Evolutionary conservation across 2,329 filamentous ascomycete species (phyloP).

Genomic region (Fusarium foetens): DNA sequence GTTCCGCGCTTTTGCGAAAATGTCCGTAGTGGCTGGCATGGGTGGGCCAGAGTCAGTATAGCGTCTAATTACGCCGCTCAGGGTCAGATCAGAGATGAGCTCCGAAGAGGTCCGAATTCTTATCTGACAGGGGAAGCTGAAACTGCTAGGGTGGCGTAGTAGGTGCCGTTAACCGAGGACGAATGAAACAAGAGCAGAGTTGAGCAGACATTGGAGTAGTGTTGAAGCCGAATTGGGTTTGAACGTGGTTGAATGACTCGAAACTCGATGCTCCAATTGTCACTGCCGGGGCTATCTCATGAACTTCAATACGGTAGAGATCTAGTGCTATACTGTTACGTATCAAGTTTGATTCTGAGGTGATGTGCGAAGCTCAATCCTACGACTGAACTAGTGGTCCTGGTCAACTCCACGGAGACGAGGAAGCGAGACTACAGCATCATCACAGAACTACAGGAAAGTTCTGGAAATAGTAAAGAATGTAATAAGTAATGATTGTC

Average conservation of each 20-base stretch:
- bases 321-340: too few species aligned
- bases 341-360: too few species aligned
- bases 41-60: background rate
- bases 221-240: background rate
- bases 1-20: background rate
- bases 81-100: background rate
- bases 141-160: background rate
- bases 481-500: accelerated
- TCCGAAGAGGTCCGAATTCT: background rate
- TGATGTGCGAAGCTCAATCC: too few species aligned
- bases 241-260: background rate
- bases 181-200: background rate
- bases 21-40: background rate
- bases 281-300: too few species aligned
- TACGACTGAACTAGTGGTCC: too few species aligned
- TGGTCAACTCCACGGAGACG: too few species aligned
- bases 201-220: too few species aligned
- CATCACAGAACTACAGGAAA: too few species aligned
- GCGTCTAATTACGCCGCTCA: background rate
- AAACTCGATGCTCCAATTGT: background rate
- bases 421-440: too few species aligned
- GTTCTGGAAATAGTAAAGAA: too few species aligned
- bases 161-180: background rate
- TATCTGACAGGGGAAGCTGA: background rate
- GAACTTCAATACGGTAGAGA: too few species aligned